Percentiles rank a stretch among this genome's conserved stretches.
Conservation (phyloP, 2,329 filamentous ascomycete genomes). For the Neospermospora avenae region DNA sequence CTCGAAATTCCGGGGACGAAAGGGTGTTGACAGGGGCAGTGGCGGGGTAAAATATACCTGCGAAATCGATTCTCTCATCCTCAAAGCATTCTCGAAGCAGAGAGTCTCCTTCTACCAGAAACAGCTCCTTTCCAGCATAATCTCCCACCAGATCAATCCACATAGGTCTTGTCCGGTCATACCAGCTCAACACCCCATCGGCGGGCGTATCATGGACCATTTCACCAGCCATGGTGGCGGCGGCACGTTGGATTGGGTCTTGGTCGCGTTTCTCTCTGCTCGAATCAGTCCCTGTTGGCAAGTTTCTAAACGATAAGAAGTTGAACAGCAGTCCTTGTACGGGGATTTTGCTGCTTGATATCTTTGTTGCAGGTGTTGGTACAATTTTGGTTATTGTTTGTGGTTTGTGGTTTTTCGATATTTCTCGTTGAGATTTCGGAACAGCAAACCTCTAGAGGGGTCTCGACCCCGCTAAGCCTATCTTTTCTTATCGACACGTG, state of each 20-base stretch:
- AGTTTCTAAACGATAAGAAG: slow-evolving; percentile 5
- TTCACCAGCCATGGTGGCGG: slow-evolving; percentile 16
- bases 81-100: slow-evolving; percentile 62
- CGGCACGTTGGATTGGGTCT: neutral
- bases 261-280: neutral
- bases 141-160: slow-evolving; percentile 68
- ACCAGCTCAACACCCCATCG: slow-evolving; percentile 34
- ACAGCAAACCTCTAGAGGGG: slow-evolving; percentile 4
- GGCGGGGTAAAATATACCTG: slow-evolving; percentile 37
- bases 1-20: neutral
- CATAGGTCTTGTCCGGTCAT: slow-evolving; percentile 42
- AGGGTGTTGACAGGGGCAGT: neutral
- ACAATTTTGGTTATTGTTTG: slow-evolving; percentile 19
- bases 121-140: slow-evolving; percentile 70
- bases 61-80: slow-evolving; percentile 62
- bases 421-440: slow-evolving; percentile 12
- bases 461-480: neutral
- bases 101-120: slow-evolving; percentile 71
- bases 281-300: slow-evolving; percentile 6
- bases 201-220: slow-evolving; percentile 3
- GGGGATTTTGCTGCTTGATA: neutral
- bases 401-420: slow-evolving; percentile 1
- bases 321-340: neutral
- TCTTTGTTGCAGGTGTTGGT: slow-evolving; percentile 2
- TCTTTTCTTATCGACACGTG: slow-evolving; percentile 7